Conservation (phyloP, 768 basidiomycete species). For the Rhizopogon rudus region DNA sequence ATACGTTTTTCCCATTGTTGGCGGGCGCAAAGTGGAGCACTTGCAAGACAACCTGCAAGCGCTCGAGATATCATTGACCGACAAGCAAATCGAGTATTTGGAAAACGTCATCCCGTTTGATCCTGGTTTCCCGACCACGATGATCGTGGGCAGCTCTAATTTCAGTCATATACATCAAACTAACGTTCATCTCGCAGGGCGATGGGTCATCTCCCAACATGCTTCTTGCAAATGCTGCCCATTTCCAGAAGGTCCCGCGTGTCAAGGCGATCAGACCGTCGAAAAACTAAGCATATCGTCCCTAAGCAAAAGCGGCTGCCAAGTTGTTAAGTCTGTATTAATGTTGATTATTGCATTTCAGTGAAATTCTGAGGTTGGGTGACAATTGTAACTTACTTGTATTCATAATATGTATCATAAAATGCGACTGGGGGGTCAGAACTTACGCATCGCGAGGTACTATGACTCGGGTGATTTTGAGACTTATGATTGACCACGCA, state of each 20-base stretch:
- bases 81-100: constrained; percentile 26
- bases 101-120: constrained; percentile 29
- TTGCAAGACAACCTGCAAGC: constrained; percentile 31
- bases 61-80: constrained; percentile 26
- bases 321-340: neutral
- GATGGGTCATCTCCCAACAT: neutral
- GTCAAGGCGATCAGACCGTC: neutral
- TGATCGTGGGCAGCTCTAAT: constrained; percentile 19
- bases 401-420: too few relatives aligned
- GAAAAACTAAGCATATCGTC: neutral
- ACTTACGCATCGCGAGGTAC: too few relatives aligned
- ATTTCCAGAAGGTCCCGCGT: constrained; percentile 6
- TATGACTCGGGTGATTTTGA: too few relatives aligned
- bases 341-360: neutral
- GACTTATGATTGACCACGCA: too few relatives aligned
- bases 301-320: neutral
- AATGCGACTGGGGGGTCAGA: too few relatives aligned
- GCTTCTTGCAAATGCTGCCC: neutral
- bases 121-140: constrained; percentile 27
- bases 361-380: neutral
- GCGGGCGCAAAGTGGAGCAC: constrained; percentile 33
- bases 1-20: constrained; percentile 32
- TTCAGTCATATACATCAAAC: neutral
- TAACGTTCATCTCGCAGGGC: neutral
- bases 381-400: neutral